Percentiles rank a stretch among this genome's conserved stretches.
Evolutionary conservation across 2,329 filamentous ascomycete species (phyloP).

Genomic region (Penicillium sp.): DNA sequence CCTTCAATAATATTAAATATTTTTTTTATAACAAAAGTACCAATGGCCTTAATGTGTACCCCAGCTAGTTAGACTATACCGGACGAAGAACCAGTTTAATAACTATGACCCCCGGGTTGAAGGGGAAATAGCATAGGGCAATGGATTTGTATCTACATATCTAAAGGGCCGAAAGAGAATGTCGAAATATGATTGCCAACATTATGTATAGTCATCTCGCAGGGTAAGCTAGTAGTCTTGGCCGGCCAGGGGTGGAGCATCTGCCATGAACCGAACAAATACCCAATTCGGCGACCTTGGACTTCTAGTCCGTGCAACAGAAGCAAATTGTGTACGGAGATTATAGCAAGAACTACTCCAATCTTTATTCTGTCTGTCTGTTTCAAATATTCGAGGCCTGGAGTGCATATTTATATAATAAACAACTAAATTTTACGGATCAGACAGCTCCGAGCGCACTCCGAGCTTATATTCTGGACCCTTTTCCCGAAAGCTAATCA

Average conservation of each 20-base stretch:
- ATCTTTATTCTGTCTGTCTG: too few species aligned
- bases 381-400: not conserved
- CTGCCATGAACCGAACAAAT: not conserved
- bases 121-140: too few species aligned
- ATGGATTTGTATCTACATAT: too few species aligned
- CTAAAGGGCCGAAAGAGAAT: not conserved
- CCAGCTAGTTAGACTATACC: too few species aligned
- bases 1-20: not conserved
- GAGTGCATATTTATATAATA: not conserved
- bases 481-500: not conserved
- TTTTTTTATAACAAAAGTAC: not conserved
- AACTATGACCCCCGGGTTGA: too few species aligned
- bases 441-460: too few species aligned
- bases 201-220: not conserved
- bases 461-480: not conserved
- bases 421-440: too few species aligned
- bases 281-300: not conserved
- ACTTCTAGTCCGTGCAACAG: not conserved
- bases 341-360: not conserved
- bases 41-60: too few species aligned
- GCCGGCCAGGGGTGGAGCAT: not conserved
- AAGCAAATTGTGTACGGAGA: not conserved
- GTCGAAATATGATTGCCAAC: not conserved
- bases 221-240: not conserved
- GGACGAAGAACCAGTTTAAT: too few species aligned